Base-by-base conservation (phyloP, 2,329 filamentous ascomycete species). In the Chaetomiaceae sp. region DNA sequence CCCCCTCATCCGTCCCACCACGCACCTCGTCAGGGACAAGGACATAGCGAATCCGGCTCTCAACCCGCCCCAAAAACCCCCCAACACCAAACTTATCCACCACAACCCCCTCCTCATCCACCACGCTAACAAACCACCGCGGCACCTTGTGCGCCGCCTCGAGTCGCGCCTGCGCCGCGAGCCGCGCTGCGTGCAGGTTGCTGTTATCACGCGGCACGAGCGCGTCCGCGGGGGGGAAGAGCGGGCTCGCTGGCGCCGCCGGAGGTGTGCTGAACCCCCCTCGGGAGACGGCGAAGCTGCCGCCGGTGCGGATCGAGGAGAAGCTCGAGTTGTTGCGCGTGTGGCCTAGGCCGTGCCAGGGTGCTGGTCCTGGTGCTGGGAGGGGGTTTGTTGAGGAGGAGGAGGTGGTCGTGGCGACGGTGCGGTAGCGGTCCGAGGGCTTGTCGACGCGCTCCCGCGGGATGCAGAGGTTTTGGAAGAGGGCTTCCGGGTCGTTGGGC, bases 401-500 rank as follows among this genome's bases (percentile, higher is more conserved):
- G 9, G 16, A 21, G 8, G 19, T n/a, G n/a, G 30, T 13, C 16
- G 38, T 30, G n/a, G 9, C 37, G 27, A 39, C 17, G 4, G 58
- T 60, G 17, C 68, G 69, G 61, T 73, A 76, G 19, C 73, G 73
- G 55, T 82, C 77, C 9, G 66, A 67, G 1, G 76, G 71, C 19
- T 77, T 68, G 35, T 81, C 74, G 17, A 79, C 70, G 25, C 73
- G 73, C 25, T 78, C 77, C 4, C 75, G 69, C 0, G 86, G 86
- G 38, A 75, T 77, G 65, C 87, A 91, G 1, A 89, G 73, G 1
- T 73, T 68, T 66, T 91, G 87, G 55, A 90, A 81, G 7, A 79
- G 59, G 21, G 86, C 87, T 5, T 87, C 78, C 1, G 84, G 78
- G 57, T 91, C 87, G 51, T 81, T 81, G 1, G 85, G 87, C 0